These are phyloP conservation scores for Aegle marmelos DNA, from an alignment of 345 rosid genomes.

Conservation along the genomic window DNA sequence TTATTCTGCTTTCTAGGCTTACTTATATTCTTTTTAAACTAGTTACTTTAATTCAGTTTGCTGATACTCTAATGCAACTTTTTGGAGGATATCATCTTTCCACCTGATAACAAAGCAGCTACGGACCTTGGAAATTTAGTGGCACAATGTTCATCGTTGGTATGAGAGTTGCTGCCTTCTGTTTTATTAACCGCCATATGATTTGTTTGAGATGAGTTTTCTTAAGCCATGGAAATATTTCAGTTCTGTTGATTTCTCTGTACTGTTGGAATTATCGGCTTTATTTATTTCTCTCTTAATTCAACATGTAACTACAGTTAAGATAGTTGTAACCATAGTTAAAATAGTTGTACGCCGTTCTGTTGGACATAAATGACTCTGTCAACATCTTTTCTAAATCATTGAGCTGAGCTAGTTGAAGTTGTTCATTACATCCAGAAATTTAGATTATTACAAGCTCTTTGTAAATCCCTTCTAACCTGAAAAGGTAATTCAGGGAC, in stretches of 20 bases:
- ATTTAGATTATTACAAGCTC: background rate
- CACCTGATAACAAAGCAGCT: conserved; percentile 41
- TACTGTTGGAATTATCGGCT: background rate
- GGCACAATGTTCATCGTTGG: conserved; percentile 65
- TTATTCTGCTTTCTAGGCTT: conserved; percentile 4
- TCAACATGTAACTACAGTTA: background rate
- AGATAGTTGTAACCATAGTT: background rate
- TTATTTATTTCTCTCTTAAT: background rate
- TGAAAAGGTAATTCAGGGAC: conserved; percentile 56
- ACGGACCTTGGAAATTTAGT: conserved; percentile 72
- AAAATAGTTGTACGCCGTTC: background rate
- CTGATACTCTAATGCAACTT: conserved; percentile 10
- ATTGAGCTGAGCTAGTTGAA: background rate
- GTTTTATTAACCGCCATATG: background rate
- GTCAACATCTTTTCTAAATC: background rate
- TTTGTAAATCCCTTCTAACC: conserved; percentile 6
- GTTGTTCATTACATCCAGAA: background rate
- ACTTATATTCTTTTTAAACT: background rate
- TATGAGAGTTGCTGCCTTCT: conserved; percentile 23
- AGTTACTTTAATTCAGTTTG: conserved; percentile 3
- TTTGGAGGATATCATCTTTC: conserved; percentile 63
- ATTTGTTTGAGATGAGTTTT: background rate
- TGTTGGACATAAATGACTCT: background rate
- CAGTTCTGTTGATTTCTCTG: background rate
- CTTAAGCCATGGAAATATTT: background rate